phyloP scores from a whole-genome alignment of 176 grass and related monocot species.

The Juncus effusus region DNA sequence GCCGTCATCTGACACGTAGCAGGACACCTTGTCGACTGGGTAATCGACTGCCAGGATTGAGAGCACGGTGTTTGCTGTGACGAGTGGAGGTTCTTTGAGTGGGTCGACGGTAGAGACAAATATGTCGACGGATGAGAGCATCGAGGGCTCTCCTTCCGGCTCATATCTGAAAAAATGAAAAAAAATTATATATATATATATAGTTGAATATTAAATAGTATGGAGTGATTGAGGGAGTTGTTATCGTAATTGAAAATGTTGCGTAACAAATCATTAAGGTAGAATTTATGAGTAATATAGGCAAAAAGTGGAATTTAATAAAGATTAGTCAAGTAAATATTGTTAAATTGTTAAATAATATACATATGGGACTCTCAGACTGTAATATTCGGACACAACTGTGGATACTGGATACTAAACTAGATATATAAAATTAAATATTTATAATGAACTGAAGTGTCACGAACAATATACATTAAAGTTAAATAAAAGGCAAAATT shows the following conservation, averaged over 20 bases:
- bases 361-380: no score
- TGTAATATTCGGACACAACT: no score
- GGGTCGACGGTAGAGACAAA: constrained; percentile 97
- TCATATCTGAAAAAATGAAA: constrained; percentile 56
- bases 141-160: constrained; percentile 77
- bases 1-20: constrained; percentile 96
- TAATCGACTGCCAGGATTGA: constrained; percentile 97
- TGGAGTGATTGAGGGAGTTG: no score
- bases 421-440: neutral
- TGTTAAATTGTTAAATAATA: no score
- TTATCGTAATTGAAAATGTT: no score
- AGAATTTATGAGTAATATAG: no score
- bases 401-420: no score
- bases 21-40: constrained; percentile 94
- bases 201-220: neutral
- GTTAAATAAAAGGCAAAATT: no score
- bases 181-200: neutral
- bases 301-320: no score
- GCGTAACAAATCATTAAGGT: no score
- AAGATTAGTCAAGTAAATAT: no score
- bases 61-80: constrained; percentile 91
- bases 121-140: constrained; percentile 74
- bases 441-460: neutral
- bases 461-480: neutral
- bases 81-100: constrained; percentile 90